Evolutionary conservation across 2,329 filamentous ascomycete genomes (phyloP).

Genomic region (Chaetomium sp.): DNA sequence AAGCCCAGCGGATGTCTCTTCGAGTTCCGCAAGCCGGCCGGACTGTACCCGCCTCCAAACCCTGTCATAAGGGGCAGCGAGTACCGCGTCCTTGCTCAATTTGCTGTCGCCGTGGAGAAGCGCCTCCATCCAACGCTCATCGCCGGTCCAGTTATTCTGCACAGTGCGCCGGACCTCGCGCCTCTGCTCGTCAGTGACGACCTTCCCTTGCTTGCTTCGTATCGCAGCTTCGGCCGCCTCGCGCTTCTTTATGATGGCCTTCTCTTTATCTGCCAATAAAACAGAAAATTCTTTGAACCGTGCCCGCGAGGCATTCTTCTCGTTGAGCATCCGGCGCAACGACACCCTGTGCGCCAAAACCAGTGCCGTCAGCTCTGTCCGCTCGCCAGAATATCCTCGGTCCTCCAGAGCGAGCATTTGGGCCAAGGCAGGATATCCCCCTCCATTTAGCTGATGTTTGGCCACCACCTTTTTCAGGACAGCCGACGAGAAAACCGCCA

Average conservation of each 20-base stretch:
- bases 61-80: constrained; percentile 67
- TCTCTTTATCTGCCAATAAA: constrained; percentile 65
- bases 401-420: constrained; percentile 61
- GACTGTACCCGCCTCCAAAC: constrained; percentile 70
- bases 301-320: constrained; percentile 60
- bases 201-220: constrained; percentile 35
- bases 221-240: constrained; percentile 48
- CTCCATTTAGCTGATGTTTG: constrained; percentile 35
- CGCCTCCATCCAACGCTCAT: constrained; percentile 71
- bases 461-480: constrained; percentile 72
- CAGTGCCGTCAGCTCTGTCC: constrained; percentile 62
- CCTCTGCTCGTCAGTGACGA: constrained; percentile 48
- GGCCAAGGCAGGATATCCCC: constrained; percentile 51
- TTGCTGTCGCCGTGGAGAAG: constrained; percentile 68
- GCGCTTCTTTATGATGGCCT: constrained; percentile 56
- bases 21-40: constrained; percentile 59
- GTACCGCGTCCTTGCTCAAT: constrained; percentile 60
- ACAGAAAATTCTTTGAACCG: constrained; percentile 66
- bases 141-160: constrained; percentile 76
- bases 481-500: constrained; percentile 79
- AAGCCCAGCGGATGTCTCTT: constrained; percentile 54
- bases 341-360: constrained; percentile 73
- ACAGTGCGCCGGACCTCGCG: constrained; percentile 61
- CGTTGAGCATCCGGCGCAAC: constrained; percentile 59
- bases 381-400: constrained; percentile 58